phyloP scores from a whole-genome alignment of 768 basidiomycete genomes.

The Suillus plorans region DNA sequence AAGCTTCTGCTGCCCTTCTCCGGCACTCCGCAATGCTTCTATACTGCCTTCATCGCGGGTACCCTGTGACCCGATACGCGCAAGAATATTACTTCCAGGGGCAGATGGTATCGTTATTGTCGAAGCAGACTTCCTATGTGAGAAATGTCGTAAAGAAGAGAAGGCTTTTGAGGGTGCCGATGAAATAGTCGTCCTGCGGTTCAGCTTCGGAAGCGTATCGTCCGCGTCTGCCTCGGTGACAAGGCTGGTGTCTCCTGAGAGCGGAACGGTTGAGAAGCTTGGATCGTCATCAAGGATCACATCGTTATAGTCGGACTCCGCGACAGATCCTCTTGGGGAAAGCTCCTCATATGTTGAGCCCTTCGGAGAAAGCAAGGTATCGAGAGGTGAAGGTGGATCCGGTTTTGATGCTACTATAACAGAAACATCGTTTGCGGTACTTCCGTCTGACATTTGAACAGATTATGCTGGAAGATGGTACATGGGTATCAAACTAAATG shows the following conservation, averaged over 20 bases:
- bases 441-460: constrained; percentile 19
- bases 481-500: constrained; percentile 8
- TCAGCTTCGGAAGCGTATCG: constrained; percentile 20
- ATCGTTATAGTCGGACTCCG: constrained; percentile 67
- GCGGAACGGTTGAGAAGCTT: constrained; percentile 52
- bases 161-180: constrained; percentile 20
- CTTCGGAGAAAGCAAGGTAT: constrained; percentile 53
- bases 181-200: constrained; percentile 32
- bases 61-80: constrained; percentile 50
- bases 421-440: constrained; percentile 15
- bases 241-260: constrained; percentile 21
- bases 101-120: constrained; percentile 47
- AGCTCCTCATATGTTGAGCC: constrained; percentile 28
- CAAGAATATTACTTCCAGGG: constrained; percentile 47
- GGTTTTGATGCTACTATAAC: constrained; percentile 7
- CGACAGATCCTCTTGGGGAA: constrained; percentile 42
- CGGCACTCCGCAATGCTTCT: constrained; percentile 43
- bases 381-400: constrained; percentile 32
- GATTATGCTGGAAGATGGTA: constrained; percentile 10
- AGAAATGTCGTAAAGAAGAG: constrained; percentile 24
- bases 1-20: constrained; percentile 67
- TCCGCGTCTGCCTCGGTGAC: constrained; percentile 17
- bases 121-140: constrained; percentile 67
- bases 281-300: constrained; percentile 45
- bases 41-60: constrained; percentile 38